These are phyloP conservation scores for Ochetophila trinervis DNA, from an alignment of 306 rosid genomes.

Conservation along the genomic window DNA sequence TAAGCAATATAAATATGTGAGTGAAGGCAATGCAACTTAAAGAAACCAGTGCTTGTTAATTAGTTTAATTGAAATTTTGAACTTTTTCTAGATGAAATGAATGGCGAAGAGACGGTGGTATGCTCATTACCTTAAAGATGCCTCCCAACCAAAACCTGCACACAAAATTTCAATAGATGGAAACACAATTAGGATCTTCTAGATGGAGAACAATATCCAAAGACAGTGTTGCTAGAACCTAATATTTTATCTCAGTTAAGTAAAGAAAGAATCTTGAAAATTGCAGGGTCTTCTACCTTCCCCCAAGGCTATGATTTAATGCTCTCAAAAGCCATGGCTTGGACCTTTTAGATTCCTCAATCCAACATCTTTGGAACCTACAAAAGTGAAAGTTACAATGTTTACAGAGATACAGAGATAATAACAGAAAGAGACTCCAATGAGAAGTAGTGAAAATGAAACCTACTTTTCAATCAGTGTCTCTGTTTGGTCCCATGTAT, in stretches of 20 bases:
- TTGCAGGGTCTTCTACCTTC: slow-evolving; percentile 55
- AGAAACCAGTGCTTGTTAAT: too few relatives aligned
- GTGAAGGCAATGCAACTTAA: too few relatives aligned
- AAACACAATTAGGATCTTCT: not conserved
- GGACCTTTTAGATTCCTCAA: slow-evolving; percentile 56
- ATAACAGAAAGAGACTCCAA: slow-evolving; percentile 19
- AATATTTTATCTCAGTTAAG: not conserved
- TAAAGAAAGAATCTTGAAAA: not conserved
- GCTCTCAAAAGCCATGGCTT: slow-evolving; percentile 82
- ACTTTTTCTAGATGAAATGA: not conserved
- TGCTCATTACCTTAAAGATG: slow-evolving; percentile 54
- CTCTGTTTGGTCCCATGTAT: slow-evolving; percentile 75
- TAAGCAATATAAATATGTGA: too few relatives aligned
- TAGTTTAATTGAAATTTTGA: too few relatives aligned
- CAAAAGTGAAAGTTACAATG: slow-evolving; percentile 16
- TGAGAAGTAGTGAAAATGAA: slow-evolving; percentile 15
- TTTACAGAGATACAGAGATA: slow-evolving; percentile 8
- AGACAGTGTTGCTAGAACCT: not conserved
- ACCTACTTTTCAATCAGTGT: slow-evolving; percentile 50
- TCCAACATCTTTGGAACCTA: slow-evolving; percentile 78
- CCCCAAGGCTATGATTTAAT: slow-evolving; percentile 72
- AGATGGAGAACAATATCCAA: not conserved
- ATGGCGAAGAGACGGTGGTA: not conserved
- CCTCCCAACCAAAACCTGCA: slow-evolving; percentile 93
- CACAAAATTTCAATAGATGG: slow-evolving; percentile 19